A percentile compares a stretch with the other conserved stretches of the same genome.
These are phyloP conservation scores for Heliamphora pulchella DNA, from an alignment of 179 eudicot genomes.

Conservation along the genomic window DNA sequence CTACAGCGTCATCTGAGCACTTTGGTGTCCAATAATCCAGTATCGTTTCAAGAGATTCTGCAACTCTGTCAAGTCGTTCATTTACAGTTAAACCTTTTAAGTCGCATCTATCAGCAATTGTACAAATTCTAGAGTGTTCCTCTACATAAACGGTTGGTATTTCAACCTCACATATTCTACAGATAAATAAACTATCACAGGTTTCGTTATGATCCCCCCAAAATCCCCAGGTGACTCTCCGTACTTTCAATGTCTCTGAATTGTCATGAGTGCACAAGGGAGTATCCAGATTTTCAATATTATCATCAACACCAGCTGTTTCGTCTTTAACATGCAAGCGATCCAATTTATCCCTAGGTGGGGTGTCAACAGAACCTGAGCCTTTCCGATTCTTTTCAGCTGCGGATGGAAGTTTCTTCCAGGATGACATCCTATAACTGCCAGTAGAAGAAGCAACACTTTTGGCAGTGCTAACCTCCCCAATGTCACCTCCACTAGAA, in stretches of 20 bases:
- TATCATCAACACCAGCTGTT: constrained; percentile 16
- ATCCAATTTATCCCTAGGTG: constrained; percentile 45
- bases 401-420: constrained; percentile 85
- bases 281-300: constrained; percentile 27
- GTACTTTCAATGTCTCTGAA: constrained; percentile 35
- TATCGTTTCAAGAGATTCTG: constrained; percentile 82
- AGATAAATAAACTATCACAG: constrained; percentile 71
- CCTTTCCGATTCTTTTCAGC: constrained; percentile 50
- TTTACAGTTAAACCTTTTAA: constrained; percentile 74
- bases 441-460: constrained; percentile 70
- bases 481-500: constrained; percentile 33
- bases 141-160: constrained; percentile 93
- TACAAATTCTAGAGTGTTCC: constrained; percentile 97
- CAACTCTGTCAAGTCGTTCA: constrained; percentile 83
- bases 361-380: constrained; percentile 36
- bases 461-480: constrained; percentile 68
- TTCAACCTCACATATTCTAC: constrained; percentile 98
- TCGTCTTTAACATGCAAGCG: constrained; percentile 37
- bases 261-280: constrained; percentile 36
- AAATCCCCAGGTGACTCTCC: constrained; percentile 50
- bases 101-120: constrained; percentile 96
- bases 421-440: constrained; percentile 76
- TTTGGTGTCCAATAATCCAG: constrained; percentile 74
- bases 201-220: constrained; percentile 57
- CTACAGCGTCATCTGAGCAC: constrained; percentile 37